Conservation (phyloP, 805 yeast genomes). For the Nakazawaea pomicola region DNA sequence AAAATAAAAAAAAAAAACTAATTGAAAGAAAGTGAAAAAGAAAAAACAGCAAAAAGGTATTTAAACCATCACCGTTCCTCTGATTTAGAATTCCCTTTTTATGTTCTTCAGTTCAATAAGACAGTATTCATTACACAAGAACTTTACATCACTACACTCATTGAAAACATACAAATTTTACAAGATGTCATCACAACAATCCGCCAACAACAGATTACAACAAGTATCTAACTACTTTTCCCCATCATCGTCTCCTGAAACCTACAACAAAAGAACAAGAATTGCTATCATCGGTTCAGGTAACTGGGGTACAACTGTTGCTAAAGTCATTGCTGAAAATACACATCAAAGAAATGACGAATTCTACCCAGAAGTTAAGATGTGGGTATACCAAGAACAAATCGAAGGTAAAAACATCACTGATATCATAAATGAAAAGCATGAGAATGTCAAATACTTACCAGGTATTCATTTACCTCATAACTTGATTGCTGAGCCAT, state of each 20-base stretch:
- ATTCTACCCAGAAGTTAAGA: constrained; percentile 70
- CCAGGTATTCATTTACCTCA: constrained; percentile 83
- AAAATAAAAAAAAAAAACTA: background rate
- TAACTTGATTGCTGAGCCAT: constrained; percentile 88
- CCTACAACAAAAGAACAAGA: constrained; percentile 28
- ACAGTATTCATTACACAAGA: too few relatives aligned
- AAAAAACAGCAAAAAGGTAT: background rate
- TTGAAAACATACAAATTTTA: too few relatives aligned
- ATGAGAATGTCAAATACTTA: constrained; percentile 91
- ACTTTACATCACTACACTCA: too few relatives aligned
- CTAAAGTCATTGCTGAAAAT: constrained; percentile 92
- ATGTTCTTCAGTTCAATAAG: too few relatives aligned
- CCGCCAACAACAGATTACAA: constrained; percentile 11
- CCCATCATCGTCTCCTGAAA: background rate
- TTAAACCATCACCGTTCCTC: background rate
- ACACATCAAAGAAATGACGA: constrained; percentile 64
- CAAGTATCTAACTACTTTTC: constrained; percentile 11
- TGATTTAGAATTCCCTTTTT: too few relatives aligned
- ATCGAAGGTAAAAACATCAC: constrained; percentile 77
- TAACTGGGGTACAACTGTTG: constrained; percentile 97
- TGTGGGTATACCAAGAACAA: constrained; percentile 96
- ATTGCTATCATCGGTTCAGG: constrained; percentile 91
- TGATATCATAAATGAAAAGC: constrained; percentile 82
- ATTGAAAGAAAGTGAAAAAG: background rate
- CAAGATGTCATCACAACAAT: constrained; percentile 6